phyloP scores from a whole-genome alignment of 2,329 filamentous ascomycete species.

The Botrytis cinerea region DNA sequence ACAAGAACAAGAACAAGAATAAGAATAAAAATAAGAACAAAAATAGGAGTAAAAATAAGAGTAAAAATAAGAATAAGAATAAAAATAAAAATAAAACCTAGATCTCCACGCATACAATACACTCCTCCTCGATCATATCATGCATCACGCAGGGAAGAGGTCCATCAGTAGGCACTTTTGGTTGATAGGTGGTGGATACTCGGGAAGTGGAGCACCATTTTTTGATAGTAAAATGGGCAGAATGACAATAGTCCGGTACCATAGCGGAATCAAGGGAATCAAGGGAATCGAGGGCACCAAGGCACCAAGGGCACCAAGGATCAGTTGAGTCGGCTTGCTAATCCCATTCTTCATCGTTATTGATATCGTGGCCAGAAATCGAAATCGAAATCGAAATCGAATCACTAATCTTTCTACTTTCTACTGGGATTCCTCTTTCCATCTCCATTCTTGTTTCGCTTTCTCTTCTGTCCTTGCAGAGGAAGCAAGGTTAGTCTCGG shows the following conservation, averaged over 20 bases:
- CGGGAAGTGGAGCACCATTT: slow-evolving; percentile 8
- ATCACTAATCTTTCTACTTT: slow-evolving; percentile 10
- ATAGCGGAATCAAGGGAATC: neutral
- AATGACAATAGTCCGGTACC: neutral
- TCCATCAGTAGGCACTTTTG: neutral
- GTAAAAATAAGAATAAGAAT: neutral
- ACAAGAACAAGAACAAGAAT: neutral
- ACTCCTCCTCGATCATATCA: neutral
- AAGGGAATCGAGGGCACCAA: neutral
- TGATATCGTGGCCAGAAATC: slow-evolving; percentile 6
- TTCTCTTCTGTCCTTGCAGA: neutral
- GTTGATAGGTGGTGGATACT: neutral
- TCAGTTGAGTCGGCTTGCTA: neutral
- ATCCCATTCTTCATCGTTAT: neutral
- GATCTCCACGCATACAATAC: neutral
- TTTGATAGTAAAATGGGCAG: neutral
- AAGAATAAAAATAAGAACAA: neutral
- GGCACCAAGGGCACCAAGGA: neutral
- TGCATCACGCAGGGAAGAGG: neutral
- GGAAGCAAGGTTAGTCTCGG: neutral
- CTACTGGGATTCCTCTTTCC: neutral
- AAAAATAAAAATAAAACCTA: neutral
- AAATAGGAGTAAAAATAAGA: neutral
- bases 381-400: slow-evolving; percentile 3
- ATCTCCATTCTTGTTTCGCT: neutral